Evolutionary conservation across 1,284 basidiomycete genomes (phyloP), one percentile per base, ranked within the genome.

Genomic region (Ceratobasidium sp.): DNA sequence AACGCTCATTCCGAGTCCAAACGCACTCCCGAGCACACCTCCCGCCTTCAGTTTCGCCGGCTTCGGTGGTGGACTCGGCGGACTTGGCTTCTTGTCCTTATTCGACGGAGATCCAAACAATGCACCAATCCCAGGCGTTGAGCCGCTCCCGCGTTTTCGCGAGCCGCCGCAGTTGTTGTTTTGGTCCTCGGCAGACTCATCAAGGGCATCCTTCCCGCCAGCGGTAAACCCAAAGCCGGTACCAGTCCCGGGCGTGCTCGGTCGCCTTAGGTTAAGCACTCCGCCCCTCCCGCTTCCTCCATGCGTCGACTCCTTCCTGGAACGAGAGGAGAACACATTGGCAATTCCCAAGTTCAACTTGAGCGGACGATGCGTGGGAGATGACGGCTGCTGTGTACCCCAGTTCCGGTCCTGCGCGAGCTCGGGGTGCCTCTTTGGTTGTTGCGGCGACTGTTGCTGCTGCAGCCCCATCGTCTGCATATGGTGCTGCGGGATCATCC

Each of bases 401-500:
- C 61, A 45, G 33, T 63, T 63, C 39, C 61, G 61, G 23, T 63
- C 61, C 61, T 63, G 61, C 61, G 61, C 61, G 15, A 63, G 61
- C 39, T 63, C 61, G 28, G 61, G 61, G 15, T 63, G 7, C 7
- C 39, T 2, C 11, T 51, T 64, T 64, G 3, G 35, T 23, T 53
- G 49, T 6, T 49, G 17, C 47, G 65, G 65, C 4, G 65, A 67
- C 60, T 63, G 45, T 13, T 37, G 35, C 33, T 39, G 47, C 6
- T 35, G 31, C 1, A 63, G 60, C 17, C 47, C 58, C 56, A 60
- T 56, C n/a, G 73, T 75, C 47, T 75, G 73, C 60, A 65, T 75
- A 65, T 75, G 73, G 28, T 75, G 73, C 31, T 75, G 73, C 3
- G 73, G 45, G 17, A 75, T 75, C 73, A 75, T 75, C 26, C 51